Evolutionary conservation across 352 stramenopile species (phyloP), one percentile per base, ranked within the genome.

Genomic region (Globisporangium solare): DNA sequence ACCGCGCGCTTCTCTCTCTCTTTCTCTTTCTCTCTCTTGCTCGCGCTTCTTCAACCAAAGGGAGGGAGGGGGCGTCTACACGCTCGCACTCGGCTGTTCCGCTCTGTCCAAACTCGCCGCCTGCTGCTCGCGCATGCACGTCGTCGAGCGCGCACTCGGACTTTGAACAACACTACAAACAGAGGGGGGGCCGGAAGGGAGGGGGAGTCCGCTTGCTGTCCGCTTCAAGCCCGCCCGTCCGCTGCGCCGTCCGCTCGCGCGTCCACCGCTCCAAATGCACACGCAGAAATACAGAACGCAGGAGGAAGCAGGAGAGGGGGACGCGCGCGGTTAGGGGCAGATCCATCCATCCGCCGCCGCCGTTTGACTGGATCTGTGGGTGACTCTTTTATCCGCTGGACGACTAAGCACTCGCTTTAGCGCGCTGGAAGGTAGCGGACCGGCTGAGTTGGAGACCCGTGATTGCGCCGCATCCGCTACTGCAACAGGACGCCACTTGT

Each of bases 281-380:
- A 43, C 39, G 18, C 39, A 43, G 17, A 43, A 43, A 43, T 43
- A 43, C 39, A 43, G 39, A 43, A 43, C 39, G 17, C n/a, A 43
- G 39, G 39, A 43, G 39, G 39, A 43, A 13, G n/a, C n/a, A n/a
- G n/a, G n/a, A n/a, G n/a, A n/a, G 7, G 39, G 39, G 39, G 39
- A 43, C 39, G 39, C 13, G 39, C 39, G 39, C 5, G 27, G 27
- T 35, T 35, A 35, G 27, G 27, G 27, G 27, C 5, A 43, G 39
- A 43, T 43, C 37, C 39, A 43, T 35, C 27, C n/a, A n/a, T n/a
- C n/a, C n/a, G n/a, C n/a, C 27, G 4, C 27, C 27, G 5, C 27
- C 39, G 39, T 43, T 43, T 43, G 39, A 43, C 39, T 6, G 39
- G 17, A 43, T 43, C 39, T 43, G 39, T 43, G 39, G 39, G 39